phyloP scores from a whole-genome alignment of 2,329 filamentous ascomycete genomes.

The Scytalidium sp. region DNA sequence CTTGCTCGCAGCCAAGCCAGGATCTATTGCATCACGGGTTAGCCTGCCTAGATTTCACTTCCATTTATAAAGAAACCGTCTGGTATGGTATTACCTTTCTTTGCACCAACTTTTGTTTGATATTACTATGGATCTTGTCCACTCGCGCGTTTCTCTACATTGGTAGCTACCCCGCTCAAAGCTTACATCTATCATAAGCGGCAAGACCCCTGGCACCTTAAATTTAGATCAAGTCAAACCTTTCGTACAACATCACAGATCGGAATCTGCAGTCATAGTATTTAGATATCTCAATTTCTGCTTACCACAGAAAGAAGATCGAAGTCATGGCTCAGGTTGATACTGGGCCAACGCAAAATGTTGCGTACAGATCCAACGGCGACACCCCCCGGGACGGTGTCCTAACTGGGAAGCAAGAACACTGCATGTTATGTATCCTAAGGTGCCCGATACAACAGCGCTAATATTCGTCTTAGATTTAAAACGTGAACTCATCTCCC shows the following conservation, averaged over 20 bases:
- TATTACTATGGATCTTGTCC: neutral
- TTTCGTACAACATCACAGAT: neutral
- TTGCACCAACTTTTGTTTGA: neutral
- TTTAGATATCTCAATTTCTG: neutral
- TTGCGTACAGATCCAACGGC: neutral
- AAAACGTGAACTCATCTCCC: constrained; percentile 89
- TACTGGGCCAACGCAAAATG: neutral
- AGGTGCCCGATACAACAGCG: constrained; percentile 8
- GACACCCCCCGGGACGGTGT: constrained; percentile 33
- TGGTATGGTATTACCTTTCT: too few relatives aligned
- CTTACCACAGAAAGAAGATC: neutral
- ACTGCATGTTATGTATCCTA: constrained; percentile 61
- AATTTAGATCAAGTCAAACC: neutral
- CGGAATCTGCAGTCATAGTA: neutral
- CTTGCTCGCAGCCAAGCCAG: too few relatives aligned
- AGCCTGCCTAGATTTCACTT: too few relatives aligned
- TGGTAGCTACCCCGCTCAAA: neutral
- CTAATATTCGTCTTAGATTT: constrained; percentile 60
- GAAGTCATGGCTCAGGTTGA: neutral
- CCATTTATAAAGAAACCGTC: too few relatives aligned
- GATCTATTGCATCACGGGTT: too few relatives aligned
- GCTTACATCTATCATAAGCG: neutral
- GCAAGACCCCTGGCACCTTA: neutral
- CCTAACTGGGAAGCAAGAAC: constrained; percentile 95
- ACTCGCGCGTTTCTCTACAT: neutral